Evolutionary conservation across 306 rosid species (phyloP), one percentile per base, ranked within the genome.

Genomic region (Cicer arietinum): DNA sequence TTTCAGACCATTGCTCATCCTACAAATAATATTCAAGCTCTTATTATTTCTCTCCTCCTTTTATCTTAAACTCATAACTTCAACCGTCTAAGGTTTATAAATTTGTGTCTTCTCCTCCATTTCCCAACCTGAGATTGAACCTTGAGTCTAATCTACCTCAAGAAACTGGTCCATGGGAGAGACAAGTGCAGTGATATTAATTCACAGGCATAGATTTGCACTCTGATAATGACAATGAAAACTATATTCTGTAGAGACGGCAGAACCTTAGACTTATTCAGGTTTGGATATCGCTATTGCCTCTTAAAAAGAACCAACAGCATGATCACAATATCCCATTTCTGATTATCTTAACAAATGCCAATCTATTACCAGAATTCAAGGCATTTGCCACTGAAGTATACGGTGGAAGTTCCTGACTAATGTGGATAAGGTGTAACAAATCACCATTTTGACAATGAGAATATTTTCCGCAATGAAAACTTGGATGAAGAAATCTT

Each of bases 31-130:
- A 12, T 11, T 47, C 52, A 47, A 47, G 2, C n/a, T 47, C 7
- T 47, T 5, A 47, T 47, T 47, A 47, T 47, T 47, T 47, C 14
- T 47, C 52, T 12, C 17, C 25, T 16, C 25, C 58, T 52, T 16
- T 16, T 52, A 52, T 17, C 37, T 54, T 17, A 54, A 54, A 53
- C 59, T 7, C 30, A 8, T 53, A 18, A 54, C 60, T 54, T 54
- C 11, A 53, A 53, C 59, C 0, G 60, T 64, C 52, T 16, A 43
- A 64, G 17, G 10, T 9, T 17, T 64, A 45, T 41, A 20, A 64
- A 17, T 41, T 16, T 42, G 9, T 64, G 51, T 17, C 30, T 42
- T 42, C 30, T 64, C 70, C 70, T 64, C 70, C 70, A 65, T 65
- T 37, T 43, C 52, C 39, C 2, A 40, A 65, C 14, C 52, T 42